These are phyloP conservation scores for Aspergillus viridinutans DNA, from an alignment of 2,329 filamentous ascomycete species.

Conservation along the genomic window DNA sequence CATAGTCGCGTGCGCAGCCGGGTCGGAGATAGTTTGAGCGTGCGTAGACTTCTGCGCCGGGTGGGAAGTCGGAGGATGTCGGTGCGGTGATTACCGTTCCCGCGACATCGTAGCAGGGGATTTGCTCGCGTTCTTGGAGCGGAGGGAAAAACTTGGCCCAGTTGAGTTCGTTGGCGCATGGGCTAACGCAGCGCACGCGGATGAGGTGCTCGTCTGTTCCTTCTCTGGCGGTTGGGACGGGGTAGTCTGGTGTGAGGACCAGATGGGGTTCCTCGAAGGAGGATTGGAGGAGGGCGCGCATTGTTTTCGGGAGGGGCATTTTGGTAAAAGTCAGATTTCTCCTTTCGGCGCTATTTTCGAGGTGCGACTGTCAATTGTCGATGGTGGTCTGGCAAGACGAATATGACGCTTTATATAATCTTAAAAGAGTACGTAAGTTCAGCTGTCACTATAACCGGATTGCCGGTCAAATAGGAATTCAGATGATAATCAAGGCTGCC, in stretches of 20 bases:
- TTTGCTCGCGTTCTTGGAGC: slow-evolving; percentile 20
- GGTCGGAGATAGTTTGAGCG: slow-evolving; percentile 33
- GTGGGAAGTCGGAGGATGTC: slow-evolving; percentile 31
- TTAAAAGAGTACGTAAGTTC: neutral
- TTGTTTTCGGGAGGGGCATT: slow-evolving; percentile 2
- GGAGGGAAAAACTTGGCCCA: slow-evolving; percentile 36
- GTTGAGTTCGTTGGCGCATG: slow-evolving; percentile 42
- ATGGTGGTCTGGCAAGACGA: neutral
- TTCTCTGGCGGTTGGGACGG: slow-evolving; percentile 19
- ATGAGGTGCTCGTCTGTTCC: slow-evolving; percentile 36
- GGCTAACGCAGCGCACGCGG: slow-evolving; percentile 35
- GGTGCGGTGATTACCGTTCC: slow-evolving; percentile 38
- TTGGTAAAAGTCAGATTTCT: neutral
- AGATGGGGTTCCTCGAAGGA: slow-evolving; percentile 4
- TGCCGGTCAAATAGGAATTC: neutral
- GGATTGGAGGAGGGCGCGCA: slow-evolving; percentile 12
- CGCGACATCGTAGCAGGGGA: slow-evolving; percentile 43
- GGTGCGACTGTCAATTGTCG: neutral
- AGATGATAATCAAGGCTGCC: neutral
- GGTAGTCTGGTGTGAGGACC: slow-evolving; percentile 1
- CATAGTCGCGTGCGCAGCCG: slow-evolving; percentile 38
- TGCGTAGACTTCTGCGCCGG: slow-evolving; percentile 38
- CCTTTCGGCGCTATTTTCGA: neutral
- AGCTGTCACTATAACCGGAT: neutral
- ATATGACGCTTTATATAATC: neutral